Evolutionary conservation across 2,329 filamentous ascomycete species (phyloP), one percentile per base, ranked within the genome.

Genomic region (Venturia nashicola): DNA sequence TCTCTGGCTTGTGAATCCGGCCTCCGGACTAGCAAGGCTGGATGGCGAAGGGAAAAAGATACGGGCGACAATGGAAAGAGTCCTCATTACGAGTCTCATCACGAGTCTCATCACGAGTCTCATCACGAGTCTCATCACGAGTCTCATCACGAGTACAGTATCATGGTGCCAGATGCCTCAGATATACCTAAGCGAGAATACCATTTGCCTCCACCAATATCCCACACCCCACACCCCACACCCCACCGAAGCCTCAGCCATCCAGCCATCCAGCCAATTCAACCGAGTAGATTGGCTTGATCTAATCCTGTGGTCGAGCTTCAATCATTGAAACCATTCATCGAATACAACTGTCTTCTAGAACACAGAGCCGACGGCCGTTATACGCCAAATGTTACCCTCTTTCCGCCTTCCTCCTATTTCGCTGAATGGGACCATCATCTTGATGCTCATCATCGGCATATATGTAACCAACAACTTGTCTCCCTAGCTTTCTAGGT

Each of bases 391-490:
- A 16, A n/a, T 12, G n/a, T 42, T 20, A 61, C n/a, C 34, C 32
- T 14, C n/a, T 18, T 43, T 43, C 36, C 39, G 14, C 12, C 39
- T 23, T 43, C 36, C 27, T 27, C 39, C 43, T 61, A n/a, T 34
- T 39, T 46, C n/a, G 59, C 59, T 11, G 36, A 9, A 18, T 43
- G 2, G 59, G 59, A 27, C 7, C 59, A 43, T 14, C 59, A 46
- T 61, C 59, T 46, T 61, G 27, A 9, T 34, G 51, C 32, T 57
- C 59, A 23, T 60, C 61, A 16, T 63, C 32, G 16, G 48, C 62
- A 51, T 64, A 64, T 5, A 64, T 44, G 20, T 64, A 64, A 1
- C 62, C 62, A 6, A 64, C 62, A 6, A 64, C 55, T 9, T 40
- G 39, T 36, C 43, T 60, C 14, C 57, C 62, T 9, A 64, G 6